Evolutionary conservation across 768 basidiomycete species (phyloP).

Genomic region (Tricholoma furcatifolium): DNA sequence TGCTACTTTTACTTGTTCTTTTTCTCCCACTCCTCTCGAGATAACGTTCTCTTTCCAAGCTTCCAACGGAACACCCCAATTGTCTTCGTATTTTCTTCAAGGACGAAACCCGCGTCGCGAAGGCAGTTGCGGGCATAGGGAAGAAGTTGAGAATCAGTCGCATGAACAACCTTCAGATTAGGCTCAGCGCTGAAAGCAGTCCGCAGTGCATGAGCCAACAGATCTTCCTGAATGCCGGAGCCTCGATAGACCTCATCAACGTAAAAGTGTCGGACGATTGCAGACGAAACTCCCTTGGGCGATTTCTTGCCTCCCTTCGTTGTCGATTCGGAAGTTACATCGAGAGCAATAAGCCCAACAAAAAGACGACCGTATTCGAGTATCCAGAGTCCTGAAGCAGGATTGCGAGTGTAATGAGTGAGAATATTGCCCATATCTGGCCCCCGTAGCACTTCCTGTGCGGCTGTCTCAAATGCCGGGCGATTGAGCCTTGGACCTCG

Average conservation of each 20-base stretch:
- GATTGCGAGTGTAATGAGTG: slow-evolving; percentile 56
- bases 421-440: slow-evolving; percentile 54
- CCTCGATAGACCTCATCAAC: slow-evolving; percentile 63
- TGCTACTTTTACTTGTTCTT: slow-evolving; percentile 11
- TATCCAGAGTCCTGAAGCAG: slow-evolving; percentile 70
- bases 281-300: too few relatives aligned
- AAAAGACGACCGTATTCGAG: slow-evolving; percentile 57
- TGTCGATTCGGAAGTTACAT: slow-evolving; percentile 49
- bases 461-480: slow-evolving; percentile 57
- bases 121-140: slow-evolving; percentile 47
- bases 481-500: slow-evolving; percentile 59
- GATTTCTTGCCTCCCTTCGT: slow-evolving; percentile 21
- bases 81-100: slow-evolving; percentile 39
- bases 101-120: slow-evolving; percentile 46
- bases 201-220: slow-evolving; percentile 57
- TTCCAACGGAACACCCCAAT: slow-evolving; percentile 64
- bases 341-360: slow-evolving; percentile 70
- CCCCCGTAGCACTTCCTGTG: slow-evolving; percentile 49
- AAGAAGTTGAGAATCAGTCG: slow-evolving; percentile 48
- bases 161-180: slow-evolving; percentile 44
- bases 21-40: slow-evolving; percentile 46
- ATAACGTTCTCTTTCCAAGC: slow-evolving; percentile 39
- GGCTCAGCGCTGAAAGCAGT: slow-evolving; percentile 51
- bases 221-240: slow-evolving; percentile 59
- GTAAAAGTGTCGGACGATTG: slow-evolving; percentile 72